Evolutionary conservation across 2,329 filamentous ascomycete genomes (phyloP).

Genomic region (Colletotrichum magnum): DNA sequence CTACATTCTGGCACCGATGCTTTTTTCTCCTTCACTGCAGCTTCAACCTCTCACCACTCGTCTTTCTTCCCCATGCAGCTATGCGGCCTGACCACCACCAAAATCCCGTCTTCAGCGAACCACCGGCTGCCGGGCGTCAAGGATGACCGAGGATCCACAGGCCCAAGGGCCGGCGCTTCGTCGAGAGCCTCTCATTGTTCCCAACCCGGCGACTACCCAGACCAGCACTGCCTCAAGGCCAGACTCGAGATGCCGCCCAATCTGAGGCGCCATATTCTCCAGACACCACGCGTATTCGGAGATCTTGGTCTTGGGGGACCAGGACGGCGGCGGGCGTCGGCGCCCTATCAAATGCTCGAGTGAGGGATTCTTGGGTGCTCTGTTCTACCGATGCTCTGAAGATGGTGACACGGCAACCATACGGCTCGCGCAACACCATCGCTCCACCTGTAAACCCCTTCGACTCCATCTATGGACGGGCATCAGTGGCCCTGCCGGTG

Average conservation of each 20-base stretch:
- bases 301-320: neutral
- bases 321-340: neutral
- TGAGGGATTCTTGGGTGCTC: neutral
- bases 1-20: conserved; percentile 32
- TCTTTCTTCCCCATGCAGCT: neutral
- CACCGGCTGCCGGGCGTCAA: too few relatives aligned
- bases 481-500: conserved; percentile 13
- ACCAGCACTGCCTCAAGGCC: conserved; percentile 49
- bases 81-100: neutral
- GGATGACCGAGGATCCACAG: conserved; percentile 4
- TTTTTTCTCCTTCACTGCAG: conserved; percentile 24
- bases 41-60: conserved; percentile 21
- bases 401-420: conserved; percentile 17
- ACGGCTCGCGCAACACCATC: conserved; percentile 28
- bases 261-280: neutral
- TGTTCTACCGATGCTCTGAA: neutral
- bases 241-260: conserved; percentile 31
- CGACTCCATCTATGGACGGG: neutral
- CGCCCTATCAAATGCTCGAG: conserved; percentile 17
- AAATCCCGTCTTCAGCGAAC: neutral
- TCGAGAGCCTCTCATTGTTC: conserved; percentile 50
- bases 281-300: neutral
- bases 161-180: conserved; percentile 47
- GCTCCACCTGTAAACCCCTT: conserved; percentile 20
- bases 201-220: conserved; percentile 42